A percentile compares a stretch with the other conserved stretches of the same genome.
phyloP scores from a whole-genome alignment of 139 green algal genomes.

The Edaphochlamys debaryana region DNA sequence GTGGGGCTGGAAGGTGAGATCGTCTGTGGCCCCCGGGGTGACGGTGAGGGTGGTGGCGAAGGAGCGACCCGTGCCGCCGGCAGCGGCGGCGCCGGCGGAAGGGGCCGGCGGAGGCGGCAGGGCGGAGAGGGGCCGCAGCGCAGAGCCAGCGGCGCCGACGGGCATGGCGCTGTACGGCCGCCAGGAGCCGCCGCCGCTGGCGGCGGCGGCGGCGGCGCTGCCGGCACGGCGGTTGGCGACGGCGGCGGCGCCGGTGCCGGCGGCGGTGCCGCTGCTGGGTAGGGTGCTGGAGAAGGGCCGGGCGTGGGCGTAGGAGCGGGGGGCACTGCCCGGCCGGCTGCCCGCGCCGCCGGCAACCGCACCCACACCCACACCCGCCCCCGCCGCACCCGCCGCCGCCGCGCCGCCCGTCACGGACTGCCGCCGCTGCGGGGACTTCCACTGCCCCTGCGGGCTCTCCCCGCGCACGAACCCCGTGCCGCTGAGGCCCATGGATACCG shows the following conservation, averaged over 20 bases:
- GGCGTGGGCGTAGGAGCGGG: no score
- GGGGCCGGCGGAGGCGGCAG: background rate
- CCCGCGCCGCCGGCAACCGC: background rate
- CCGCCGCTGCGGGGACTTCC: background rate
- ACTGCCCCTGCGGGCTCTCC: slow-evolving; percentile 4
- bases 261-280: no score
- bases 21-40: no score
- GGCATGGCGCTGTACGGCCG: background rate
- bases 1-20: no score
- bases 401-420: background rate
- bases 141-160: background rate
- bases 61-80: background rate
- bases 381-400: background rate
- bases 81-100: background rate
- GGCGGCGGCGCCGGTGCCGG: no score
- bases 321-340: background rate
- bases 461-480: background rate
- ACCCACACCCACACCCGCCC: no score
- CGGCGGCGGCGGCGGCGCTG: no score
- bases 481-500: background rate
- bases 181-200: background rate
- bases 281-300: no score
- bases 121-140: background rate
- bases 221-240: no score
- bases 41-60: no score